Percentiles rank a stretch among this genome's conserved stretches.
Evolutionary conservation across 192 early-diverging fungal genomes (phyloP).

Genomic region (Cetraspora pellucida): DNA sequence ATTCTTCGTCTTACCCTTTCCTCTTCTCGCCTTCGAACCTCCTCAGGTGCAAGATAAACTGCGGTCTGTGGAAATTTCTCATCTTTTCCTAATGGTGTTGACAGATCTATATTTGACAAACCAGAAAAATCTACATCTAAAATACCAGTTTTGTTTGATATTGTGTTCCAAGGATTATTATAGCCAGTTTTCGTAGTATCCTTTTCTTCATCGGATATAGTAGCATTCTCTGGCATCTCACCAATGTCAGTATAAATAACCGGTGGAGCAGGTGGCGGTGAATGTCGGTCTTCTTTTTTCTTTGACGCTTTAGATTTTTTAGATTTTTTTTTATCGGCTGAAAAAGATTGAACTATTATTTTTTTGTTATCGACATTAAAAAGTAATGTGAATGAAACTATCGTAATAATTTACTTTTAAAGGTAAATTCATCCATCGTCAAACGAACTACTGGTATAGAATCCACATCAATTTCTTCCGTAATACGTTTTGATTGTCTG

Average conservation of each 20-base stretch:
- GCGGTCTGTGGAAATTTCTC: constrained; percentile 57
- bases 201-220: constrained; percentile 50
- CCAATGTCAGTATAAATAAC: constrained; percentile 56
- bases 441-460: constrained; percentile 81
- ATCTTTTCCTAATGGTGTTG: constrained; percentile 54
- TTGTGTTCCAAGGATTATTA: background rate
- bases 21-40: constrained; percentile 53
- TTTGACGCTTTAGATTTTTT: constrained; percentile 39
- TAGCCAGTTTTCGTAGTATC: constrained; percentile 26
- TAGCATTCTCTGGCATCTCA: constrained; percentile 64
- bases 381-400: background rate
- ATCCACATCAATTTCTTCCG: constrained; percentile 73
- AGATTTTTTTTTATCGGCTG: constrained; percentile 5
- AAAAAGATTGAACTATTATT: too few relatives aligned
- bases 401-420: constrained; percentile 24
- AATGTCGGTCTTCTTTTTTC: constrained; percentile 20
- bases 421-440: constrained; percentile 57
- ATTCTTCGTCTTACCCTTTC: constrained; percentile 39
- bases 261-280: constrained; percentile 39
- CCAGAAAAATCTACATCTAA: constrained; percentile 45
- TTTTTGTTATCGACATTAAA: too few relatives aligned
- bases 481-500: constrained; percentile 27
- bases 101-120: constrained; percentile 54
- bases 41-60: constrained; percentile 59
- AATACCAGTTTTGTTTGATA: constrained; percentile 37